These are phyloP conservation scores for Hapsidospora chrysogenum DNA, from an alignment of 495 filamentous ascomycete species.

Conservation along the genomic window DNA sequence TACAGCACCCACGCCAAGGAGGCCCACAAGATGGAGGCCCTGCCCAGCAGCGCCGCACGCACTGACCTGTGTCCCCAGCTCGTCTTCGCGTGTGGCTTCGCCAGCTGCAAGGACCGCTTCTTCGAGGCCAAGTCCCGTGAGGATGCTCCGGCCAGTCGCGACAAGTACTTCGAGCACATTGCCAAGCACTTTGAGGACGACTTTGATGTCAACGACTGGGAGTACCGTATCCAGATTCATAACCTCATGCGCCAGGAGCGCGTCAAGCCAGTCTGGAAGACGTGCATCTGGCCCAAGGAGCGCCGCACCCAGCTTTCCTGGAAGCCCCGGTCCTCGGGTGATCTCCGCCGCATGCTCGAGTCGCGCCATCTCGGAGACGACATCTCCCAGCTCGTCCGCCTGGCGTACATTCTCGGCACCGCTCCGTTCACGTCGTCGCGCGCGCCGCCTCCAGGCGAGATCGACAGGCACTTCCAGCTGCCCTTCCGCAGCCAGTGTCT, in stretches of 20 bases:
- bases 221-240: slow-evolving; percentile 4
- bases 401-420: slow-evolving; percentile 2
- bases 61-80: slow-evolving; percentile 3
- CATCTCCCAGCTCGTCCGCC: slow-evolving; percentile 2
- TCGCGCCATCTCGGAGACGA: slow-evolving; percentile 3
- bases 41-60: slow-evolving; percentile 1
- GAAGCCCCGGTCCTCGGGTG: slow-evolving; percentile 3
- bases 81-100: slow-evolving; percentile 4
- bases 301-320: slow-evolving; percentile 1
- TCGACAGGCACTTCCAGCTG: slow-evolving; percentile 1
- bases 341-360: slow-evolving; percentile 3
- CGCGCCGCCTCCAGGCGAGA: slow-evolving; percentile 1
- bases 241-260: slow-evolving; percentile 4
- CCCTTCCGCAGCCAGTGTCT: slow-evolving; percentile 3
- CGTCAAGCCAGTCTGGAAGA: slow-evolving; percentile 4
- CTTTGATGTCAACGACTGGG: slow-evolving; percentile 1
- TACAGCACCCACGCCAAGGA: slow-evolving; percentile 5
- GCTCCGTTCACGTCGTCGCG: slow-evolving; percentile 1
- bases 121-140: slow-evolving; percentile 1
- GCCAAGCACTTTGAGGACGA: slow-evolving; percentile 4
- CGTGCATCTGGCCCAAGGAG: slow-evolving; percentile 5
- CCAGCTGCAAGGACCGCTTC: slow-evolving; percentile 2
- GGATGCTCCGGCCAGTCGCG: slow-evolving; percentile 1
- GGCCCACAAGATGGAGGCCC: slow-evolving; percentile 2
- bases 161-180: slow-evolving; percentile 4